These are phyloP conservation scores for Porcisia deanei DNA, from an alignment of 208 protist genomes.

Conservation along the genomic window DNA sequence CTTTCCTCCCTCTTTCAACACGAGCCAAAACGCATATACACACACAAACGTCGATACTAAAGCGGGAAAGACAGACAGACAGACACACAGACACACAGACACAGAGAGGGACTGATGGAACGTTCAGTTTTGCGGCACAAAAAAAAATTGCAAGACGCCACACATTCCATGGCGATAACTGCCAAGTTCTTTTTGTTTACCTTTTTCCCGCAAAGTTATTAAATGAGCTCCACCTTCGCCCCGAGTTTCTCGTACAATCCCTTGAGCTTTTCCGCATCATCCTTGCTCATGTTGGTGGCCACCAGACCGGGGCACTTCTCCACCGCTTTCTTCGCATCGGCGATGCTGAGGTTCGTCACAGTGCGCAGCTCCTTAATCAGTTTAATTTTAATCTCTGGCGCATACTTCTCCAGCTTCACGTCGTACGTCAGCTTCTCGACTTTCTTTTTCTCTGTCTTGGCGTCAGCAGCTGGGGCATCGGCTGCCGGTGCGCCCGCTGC, in stretches of 20 bases:
- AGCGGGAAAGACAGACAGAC: not conserved
- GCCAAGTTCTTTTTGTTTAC: not conserved
- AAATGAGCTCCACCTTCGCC: slow-evolving; percentile 86
- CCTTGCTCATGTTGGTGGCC: slow-evolving; percentile 83
- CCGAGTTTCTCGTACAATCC: slow-evolving; percentile 87
- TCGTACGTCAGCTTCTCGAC: slow-evolving; percentile 89
- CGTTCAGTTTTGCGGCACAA: not conserved
- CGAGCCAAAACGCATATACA: not conserved
- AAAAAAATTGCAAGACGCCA: not conserved
- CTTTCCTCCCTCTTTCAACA: not conserved
- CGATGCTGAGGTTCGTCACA: slow-evolving; percentile 84
- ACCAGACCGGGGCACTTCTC: slow-evolving; percentile 92
- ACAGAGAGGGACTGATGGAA: too few species aligned
- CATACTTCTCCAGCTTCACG: slow-evolving; percentile 87
- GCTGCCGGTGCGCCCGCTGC: slow-evolving; percentile 40
- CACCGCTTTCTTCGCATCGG: slow-evolving; percentile 88
- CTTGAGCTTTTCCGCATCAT: slow-evolving; percentile 91
- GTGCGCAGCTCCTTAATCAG: slow-evolving; percentile 92
- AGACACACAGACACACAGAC: not conserved
- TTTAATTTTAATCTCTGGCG: slow-evolving; percentile 89
- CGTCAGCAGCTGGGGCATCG: slow-evolving; percentile 40
- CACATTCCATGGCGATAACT: not conserved
- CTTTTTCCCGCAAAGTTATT: slow-evolving; percentile 12
- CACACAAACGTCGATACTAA: not conserved
- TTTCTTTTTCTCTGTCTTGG: slow-evolving; percentile 91